Evolutionary conservation across 2,329 filamentous ascomycete species (phyloP).

Genomic region (Ophiocordyceps australis): DNA sequence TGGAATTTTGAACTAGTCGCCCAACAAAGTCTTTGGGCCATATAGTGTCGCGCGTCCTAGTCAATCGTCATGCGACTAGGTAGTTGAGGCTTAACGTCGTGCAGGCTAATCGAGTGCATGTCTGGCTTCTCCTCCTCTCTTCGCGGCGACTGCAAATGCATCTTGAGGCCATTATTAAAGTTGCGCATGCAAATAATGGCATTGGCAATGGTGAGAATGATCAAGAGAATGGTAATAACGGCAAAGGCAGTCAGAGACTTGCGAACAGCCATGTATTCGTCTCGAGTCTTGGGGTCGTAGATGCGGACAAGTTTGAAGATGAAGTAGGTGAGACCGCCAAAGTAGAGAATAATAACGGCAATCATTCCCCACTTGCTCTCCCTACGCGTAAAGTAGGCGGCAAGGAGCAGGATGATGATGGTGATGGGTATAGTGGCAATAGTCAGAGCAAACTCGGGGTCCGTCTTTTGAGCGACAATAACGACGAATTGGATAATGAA

Average conservation of each 20-base stretch:
- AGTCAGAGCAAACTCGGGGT: conserved; percentile 70
- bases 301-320: conserved; percentile 96
- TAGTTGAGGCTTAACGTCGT: conserved; percentile 36
- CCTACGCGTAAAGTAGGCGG: conserved; percentile 67
- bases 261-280: conserved; percentile 58
- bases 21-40: too few relatives aligned
- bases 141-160: conserved; percentile 48
- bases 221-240: conserved; percentile 75
- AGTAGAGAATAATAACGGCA: conserved; percentile 64
- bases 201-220: conserved; percentile 75
- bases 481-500: conserved; percentile 98
- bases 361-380: conserved; percentile 71
- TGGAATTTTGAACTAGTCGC: too few relatives aligned
- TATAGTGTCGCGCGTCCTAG: conserved; percentile 12
- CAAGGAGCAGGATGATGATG: conserved; percentile 69
- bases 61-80: conserved; percentile 45
- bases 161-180: conserved; percentile 79
- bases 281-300: conserved; percentile 46
- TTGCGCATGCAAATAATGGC: conserved; percentile 78
- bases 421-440: conserved; percentile 82
- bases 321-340: conserved; percentile 85
- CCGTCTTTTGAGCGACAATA: conserved; percentile 53
- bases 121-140: conserved; percentile 35
- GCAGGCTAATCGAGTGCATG: conserved; percentile 33
- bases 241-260: conserved; percentile 86